phyloP scores from a whole-genome alignment of 192 early-diverging fungal species.

The Backusella tuberculispora region DNA sequence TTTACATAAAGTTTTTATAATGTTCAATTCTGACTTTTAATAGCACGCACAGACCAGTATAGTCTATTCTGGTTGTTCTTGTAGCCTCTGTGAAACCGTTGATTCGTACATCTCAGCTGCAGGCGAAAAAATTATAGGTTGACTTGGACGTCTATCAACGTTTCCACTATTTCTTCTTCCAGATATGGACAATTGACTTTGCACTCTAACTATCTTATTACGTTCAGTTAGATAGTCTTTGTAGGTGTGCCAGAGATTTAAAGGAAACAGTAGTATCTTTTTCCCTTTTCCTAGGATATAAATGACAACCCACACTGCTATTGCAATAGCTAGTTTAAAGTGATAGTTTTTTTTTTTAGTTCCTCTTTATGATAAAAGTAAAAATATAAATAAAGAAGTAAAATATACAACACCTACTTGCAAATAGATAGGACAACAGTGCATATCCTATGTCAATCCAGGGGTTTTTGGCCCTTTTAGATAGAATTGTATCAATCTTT shows the following conservation, averaged over 20 bases:
- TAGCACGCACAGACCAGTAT: slow-evolving; percentile 1
- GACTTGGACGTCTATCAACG: not conserved
- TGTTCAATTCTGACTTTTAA: not conserved
- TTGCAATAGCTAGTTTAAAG: slow-evolving; percentile 18
- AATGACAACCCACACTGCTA: slow-evolving; percentile 26
- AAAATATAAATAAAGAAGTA: not conserved
- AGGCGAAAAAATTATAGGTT: not conserved
- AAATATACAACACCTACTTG: slow-evolving; percentile 23
- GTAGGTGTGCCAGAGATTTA: slow-evolving; percentile 9
- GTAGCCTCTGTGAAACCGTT: not conserved
- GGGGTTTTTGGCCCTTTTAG: slow-evolving; percentile 42
- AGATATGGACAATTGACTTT: not conserved
- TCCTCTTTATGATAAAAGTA: not conserved
- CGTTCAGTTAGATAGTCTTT: slow-evolving; percentile 17
- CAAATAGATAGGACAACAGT: slow-evolving; percentile 34
- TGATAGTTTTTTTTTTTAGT: not conserved
- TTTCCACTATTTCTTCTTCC: slow-evolving; percentile 1
- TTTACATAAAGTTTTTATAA: not conserved
- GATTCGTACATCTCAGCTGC: slow-evolving; percentile 4
- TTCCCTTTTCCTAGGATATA: slow-evolving; percentile 21
- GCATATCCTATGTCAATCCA: slow-evolving; percentile 42
- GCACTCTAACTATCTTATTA: slow-evolving; percentile 11
- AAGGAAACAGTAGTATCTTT: slow-evolving; percentile 14
- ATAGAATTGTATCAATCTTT: slow-evolving; percentile 37
- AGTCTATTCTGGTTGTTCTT: not conserved